These are phyloP conservation scores for Fusarium lateritium DNA, from an alignment of 2,329 filamentous ascomycete genomes.

Conservation along the genomic window DNA sequence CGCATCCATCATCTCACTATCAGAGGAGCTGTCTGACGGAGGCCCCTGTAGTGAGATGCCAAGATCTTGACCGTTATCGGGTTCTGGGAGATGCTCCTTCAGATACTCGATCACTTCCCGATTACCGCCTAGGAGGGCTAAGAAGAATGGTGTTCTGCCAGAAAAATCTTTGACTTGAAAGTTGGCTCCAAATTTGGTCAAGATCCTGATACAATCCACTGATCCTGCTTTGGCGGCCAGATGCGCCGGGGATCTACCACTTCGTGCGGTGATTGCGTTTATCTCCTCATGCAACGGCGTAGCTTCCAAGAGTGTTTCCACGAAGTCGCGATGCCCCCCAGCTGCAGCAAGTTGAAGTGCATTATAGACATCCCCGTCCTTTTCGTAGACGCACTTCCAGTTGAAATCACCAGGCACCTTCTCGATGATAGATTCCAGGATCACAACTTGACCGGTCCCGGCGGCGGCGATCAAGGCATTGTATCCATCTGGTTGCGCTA, in stretches of 20 bases:
- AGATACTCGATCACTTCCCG: slow-evolving; percentile 38
- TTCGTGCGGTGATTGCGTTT: slow-evolving; percentile 19
- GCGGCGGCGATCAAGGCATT: slow-evolving; percentile 34
- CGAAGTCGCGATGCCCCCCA: slow-evolving; percentile 20
- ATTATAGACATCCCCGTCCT: slow-evolving; percentile 33
- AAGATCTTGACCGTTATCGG: slow-evolving; percentile 12
- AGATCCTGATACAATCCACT: slow-evolving; percentile 38
- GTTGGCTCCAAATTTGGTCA: slow-evolving; percentile 27
- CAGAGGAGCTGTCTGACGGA: not conserved
- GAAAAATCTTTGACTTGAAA: slow-evolving; percentile 32
- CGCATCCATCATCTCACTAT: slow-evolving; percentile 5
- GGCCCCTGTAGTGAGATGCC: slow-evolving; percentile 8
- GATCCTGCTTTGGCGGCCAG: slow-evolving; percentile 37
- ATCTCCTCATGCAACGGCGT: slow-evolving; percentile 26
- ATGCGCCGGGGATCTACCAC: slow-evolving; percentile 38
- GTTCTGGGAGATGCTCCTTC: slow-evolving; percentile 25
- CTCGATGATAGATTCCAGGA: slow-evolving; percentile 38
- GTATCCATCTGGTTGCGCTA: slow-evolving; percentile 25
- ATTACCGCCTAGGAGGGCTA: slow-evolving; percentile 21
- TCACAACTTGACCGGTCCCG: slow-evolving; percentile 26
- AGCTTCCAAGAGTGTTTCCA: slow-evolving; percentile 35
- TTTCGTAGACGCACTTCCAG: slow-evolving; percentile 28
- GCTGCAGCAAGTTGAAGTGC: slow-evolving; percentile 45
- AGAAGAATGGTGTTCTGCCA: slow-evolving; percentile 41
- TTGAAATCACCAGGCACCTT: slow-evolving; percentile 24